phyloP scores from a whole-genome alignment of 1,284 basidiomycete genomes.

The Irpex sp. region DNA sequence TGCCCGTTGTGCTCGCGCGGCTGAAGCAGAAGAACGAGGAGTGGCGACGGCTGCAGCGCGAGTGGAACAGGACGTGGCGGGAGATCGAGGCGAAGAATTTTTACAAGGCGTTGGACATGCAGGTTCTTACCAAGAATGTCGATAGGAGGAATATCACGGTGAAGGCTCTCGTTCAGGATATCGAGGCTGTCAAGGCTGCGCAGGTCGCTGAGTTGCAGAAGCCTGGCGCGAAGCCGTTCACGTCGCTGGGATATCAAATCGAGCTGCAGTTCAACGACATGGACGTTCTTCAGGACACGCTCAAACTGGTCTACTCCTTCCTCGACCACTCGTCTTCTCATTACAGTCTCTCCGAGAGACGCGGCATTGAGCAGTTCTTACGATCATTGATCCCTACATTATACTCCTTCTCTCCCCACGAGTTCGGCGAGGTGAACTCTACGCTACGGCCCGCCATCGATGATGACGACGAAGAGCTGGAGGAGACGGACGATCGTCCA shows the following conservation, averaged over 20 bases:
- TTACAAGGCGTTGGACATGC: slow-evolving; percentile 96
- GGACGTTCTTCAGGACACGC: slow-evolving; percentile 80
- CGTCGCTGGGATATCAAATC: slow-evolving; percentile 67
- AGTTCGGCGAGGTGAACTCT: slow-evolving; percentile 75
- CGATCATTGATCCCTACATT: slow-evolving; percentile 83
- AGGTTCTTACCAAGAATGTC: slow-evolving; percentile 90
- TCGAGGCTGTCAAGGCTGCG: slow-evolving; percentile 76
- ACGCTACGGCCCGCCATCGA: slow-evolving; percentile 36
- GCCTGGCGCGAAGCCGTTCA: slow-evolving; percentile 16
- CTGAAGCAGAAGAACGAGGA: slow-evolving; percentile 97
- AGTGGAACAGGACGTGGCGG: slow-evolving; percentile 97
- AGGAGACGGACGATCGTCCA: slow-evolving; percentile 40
- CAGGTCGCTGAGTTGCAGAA: slow-evolving; percentile 45
- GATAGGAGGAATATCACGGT: slow-evolving; percentile 96
- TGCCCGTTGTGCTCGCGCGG: slow-evolving; percentile 89
- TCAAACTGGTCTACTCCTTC: slow-evolving; percentile 89
- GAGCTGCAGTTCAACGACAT: slow-evolving; percentile 80
- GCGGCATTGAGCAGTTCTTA: slow-evolving; percentile 83
- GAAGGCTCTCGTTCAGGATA: slow-evolving; percentile 87
- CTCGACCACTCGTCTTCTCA: slow-evolving; percentile 81
- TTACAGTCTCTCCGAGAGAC: slow-evolving; percentile 77
- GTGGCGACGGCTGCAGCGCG: slow-evolving; percentile 92
- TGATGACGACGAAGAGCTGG: slow-evolving; percentile 22
- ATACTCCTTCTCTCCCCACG: slow-evolving; percentile 72
- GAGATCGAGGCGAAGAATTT: slow-evolving; percentile 98